A percentile compares a stretch with the other conserved stretches of the same genome.
Conservation (phyloP, 192 early-diverging fungal species). For the Spizellomyces punctatus region DNA sequence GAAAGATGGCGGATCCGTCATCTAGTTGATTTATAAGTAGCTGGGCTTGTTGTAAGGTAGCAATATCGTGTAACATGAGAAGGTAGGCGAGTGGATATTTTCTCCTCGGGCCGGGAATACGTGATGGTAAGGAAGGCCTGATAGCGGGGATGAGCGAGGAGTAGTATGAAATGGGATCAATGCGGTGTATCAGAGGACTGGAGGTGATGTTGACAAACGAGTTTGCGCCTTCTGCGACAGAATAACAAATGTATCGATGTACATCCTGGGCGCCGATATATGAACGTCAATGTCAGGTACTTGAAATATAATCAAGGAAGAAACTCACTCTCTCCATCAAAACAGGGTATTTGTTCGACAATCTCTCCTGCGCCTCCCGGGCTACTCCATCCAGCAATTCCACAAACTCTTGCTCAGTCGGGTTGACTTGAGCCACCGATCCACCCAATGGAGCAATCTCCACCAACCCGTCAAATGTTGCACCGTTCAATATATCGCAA, state of each 20-base stretch:
- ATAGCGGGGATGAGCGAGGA: constrained; percentile 13
- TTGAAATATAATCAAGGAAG: background rate
- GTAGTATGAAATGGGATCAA: constrained; percentile 25
- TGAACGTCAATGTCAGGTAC: background rate
- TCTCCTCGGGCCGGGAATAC: constrained; percentile 21
- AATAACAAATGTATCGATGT: constrained; percentile 45
- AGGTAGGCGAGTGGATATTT: constrained; percentile 50
- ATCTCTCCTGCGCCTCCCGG: constrained; percentile 6
- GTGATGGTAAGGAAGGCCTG: background rate
- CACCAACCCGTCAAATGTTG: constrained; percentile 37
- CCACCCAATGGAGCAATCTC: constrained; percentile 29
- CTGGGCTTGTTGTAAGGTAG: constrained; percentile 12
- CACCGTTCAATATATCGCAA: constrained; percentile 44
- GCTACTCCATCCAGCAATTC: constrained; percentile 42
- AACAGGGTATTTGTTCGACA: background rate
- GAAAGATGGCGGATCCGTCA: constrained; percentile 42
- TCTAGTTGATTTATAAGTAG: constrained; percentile 41
- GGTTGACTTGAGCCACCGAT: constrained; percentile 28
- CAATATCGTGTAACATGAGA: constrained; percentile 46
- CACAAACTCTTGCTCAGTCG: constrained; percentile 26
- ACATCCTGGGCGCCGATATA: constrained; percentile 20
- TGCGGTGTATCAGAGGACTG: constrained; percentile 32
- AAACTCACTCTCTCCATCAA: background rate
- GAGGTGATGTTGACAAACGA: constrained; percentile 35
- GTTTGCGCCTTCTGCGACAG: constrained; percentile 44